A percentile compares a stretch with the other conserved stretches of the same genome.
Conservation (phyloP, 345 rosid genomes). For the Linum tenue region DNA sequence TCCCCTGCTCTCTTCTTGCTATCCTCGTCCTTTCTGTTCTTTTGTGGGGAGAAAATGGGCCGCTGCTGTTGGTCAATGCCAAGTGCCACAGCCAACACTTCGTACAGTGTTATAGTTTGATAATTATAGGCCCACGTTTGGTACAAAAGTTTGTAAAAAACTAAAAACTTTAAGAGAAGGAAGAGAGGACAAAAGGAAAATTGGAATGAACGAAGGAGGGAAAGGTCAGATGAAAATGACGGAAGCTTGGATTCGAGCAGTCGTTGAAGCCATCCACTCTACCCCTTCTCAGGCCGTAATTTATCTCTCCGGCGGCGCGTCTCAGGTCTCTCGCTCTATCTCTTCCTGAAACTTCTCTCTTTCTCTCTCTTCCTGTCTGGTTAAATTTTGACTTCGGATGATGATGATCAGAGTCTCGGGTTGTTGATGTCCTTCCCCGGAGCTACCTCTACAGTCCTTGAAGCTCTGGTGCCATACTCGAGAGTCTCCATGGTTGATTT, state of each 20-base stretch:
- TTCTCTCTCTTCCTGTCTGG: not conserved
- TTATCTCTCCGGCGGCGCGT: conserved; percentile 78
- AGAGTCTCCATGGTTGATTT: conserved; percentile 51
- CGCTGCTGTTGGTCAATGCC: no score
- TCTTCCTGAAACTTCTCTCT: no score
- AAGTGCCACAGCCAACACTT: no score
- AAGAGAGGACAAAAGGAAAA: not conserved
- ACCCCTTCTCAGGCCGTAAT: conserved; percentile 60
- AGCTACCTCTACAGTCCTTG: conserved; percentile 80
- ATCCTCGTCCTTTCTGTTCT: no score
- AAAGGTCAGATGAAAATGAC: conserved; percentile 26
- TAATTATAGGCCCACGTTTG: no score
- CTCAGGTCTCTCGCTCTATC: conserved; percentile 39
- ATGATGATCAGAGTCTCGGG: conserved; percentile 47
- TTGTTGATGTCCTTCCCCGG: conserved; percentile 81
- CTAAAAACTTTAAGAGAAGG: no score
- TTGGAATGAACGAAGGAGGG: not conserved
- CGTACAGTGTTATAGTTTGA: not conserved
- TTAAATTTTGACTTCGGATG: not conserved
- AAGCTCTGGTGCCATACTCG: conserved; percentile 76
- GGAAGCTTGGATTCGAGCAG: conserved; percentile 44
- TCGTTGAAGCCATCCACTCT: conserved; percentile 69
- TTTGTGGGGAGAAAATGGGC: no score
- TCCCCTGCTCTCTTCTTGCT: no score
- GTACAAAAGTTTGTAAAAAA: no score